Evolutionary conservation across 208 protist genomes (phyloP).

Genomic region (Trichomonas tenax): DNA sequence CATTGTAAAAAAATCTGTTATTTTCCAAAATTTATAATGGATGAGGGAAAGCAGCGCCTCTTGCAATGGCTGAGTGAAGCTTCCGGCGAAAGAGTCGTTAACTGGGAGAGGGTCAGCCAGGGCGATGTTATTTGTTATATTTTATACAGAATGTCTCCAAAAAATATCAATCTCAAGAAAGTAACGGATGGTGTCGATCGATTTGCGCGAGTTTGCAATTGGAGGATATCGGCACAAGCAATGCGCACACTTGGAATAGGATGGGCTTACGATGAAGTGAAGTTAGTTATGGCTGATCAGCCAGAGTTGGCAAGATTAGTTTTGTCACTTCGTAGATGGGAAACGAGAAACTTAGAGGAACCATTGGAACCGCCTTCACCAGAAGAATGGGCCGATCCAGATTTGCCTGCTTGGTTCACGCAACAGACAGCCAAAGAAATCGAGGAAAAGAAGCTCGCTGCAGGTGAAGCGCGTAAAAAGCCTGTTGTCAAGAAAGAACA

Average conservation of each 20-base stretch:
- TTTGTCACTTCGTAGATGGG: background rate
- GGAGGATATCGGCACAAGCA: background rate
- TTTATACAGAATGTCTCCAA: background rate
- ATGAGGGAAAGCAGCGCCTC: background rate
- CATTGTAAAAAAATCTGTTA: background rate
- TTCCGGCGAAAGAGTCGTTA: background rate
- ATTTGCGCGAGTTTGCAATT: background rate
- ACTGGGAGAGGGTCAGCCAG: background rate
- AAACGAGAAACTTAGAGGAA: background rate
- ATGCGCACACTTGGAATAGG: background rate
- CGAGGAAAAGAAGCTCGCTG: background rate
- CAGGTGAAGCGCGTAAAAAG: background rate
- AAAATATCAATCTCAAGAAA: background rate
- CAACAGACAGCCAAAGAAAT: conserved; percentile 8
- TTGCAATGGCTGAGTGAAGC: background rate
- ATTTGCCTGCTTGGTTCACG: background rate
- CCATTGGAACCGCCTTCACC: background rate
- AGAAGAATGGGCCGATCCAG: background rate
- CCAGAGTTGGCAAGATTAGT: background rate
- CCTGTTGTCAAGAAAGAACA: background rate
- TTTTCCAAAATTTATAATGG: background rate
- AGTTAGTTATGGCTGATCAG: background rate
- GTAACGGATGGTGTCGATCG: background rate
- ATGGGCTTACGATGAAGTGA: background rate
- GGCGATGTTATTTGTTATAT: background rate